Percentiles rank a stretch among this genome's conserved stretches.
These are phyloP conservation scores for Alternaria gaisen DNA, from an alignment of 2,329 filamentous ascomycete genomes.

Conservation along the genomic window DNA sequence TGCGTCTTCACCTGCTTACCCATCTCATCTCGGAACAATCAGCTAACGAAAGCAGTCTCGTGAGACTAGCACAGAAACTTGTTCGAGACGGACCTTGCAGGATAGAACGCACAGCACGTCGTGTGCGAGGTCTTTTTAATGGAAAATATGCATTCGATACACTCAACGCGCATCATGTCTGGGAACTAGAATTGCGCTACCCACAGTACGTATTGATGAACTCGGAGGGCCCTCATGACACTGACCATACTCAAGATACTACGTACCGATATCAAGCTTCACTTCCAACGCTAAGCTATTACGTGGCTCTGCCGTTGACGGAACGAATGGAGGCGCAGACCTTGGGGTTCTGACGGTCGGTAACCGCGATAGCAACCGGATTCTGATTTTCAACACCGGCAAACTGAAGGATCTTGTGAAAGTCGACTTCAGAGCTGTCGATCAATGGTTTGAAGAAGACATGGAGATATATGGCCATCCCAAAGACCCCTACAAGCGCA, in stretches of 20 bases:
- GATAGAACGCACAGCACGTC: constrained; percentile 37
- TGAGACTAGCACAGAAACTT: constrained; percentile 53
- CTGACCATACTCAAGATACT: constrained; percentile 33
- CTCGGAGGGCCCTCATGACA: not conserved
- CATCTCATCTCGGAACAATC: not conserved
- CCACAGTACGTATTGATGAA: constrained; percentile 41
- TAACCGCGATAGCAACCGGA: constrained; percentile 26
- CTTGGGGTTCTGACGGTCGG: constrained; percentile 34
- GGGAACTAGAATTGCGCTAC: constrained; percentile 48
- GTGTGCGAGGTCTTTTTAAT: constrained; percentile 45
- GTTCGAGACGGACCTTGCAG: constrained; percentile 51
- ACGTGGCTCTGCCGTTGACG: constrained; percentile 21
- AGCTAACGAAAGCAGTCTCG: constrained; percentile 43
- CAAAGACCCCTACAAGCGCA: constrained; percentile 72
- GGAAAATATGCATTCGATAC: constrained; percentile 48
- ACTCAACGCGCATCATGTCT: constrained; percentile 45
- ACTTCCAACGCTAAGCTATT: constrained; percentile 27
- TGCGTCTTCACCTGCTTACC: not conserved
- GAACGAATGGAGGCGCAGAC: constrained; percentile 31
- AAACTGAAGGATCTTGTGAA: constrained; percentile 40
- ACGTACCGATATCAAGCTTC: constrained; percentile 37
- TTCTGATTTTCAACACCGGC: constrained; percentile 40
- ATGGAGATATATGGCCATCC: constrained; percentile 68
- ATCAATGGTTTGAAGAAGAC: constrained; percentile 67
- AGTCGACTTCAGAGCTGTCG: constrained; percentile 44